Evolutionary conservation across 768 basidiomycete species (phyloP).

Genomic region (Leccinum imitatum): DNA sequence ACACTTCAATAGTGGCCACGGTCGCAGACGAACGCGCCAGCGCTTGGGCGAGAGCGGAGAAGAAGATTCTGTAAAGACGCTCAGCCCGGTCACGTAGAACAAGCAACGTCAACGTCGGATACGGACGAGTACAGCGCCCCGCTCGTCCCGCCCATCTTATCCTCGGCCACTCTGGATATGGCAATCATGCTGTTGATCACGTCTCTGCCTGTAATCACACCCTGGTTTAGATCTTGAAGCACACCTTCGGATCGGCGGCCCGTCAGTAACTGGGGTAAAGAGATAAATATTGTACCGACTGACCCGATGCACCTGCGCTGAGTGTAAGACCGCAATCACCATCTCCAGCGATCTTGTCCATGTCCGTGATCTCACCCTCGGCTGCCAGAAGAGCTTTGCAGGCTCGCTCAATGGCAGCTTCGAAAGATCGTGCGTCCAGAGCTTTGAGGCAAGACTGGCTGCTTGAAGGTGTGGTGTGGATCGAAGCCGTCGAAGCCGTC

Average conservation of each 20-base stretch:
- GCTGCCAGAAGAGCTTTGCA: constrained; percentile 68
- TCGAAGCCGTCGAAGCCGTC: constrained; percentile 10
- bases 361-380: constrained; percentile 86
- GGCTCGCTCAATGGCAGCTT: constrained; percentile 52
- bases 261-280: background rate
- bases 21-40: constrained; percentile 42
- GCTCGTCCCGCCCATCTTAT: constrained; percentile 88
- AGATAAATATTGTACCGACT: constrained; percentile 7
- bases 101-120: background rate
- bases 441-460: constrained; percentile 31
- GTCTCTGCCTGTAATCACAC: constrained; percentile 59
- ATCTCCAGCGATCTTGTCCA: constrained; percentile 92
- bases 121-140: constrained; percentile 89
- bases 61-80: constrained; percentile 72
- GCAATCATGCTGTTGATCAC: constrained; percentile 62
- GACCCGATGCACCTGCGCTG: constrained; percentile 73
- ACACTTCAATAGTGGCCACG: constrained; percentile 46
- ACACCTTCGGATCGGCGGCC: constrained; percentile 45
- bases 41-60: constrained; percentile 80
- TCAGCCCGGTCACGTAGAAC: background rate
- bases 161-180: constrained; percentile 75
- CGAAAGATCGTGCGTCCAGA: constrained; percentile 51
- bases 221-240: constrained; percentile 53
- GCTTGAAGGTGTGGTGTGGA: constrained; percentile 4
- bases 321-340: constrained; percentile 75